Evolutionary conservation across 169 alveolate genomes (phyloP).

Genomic region (Plasmodium gallinaceum): DNA sequence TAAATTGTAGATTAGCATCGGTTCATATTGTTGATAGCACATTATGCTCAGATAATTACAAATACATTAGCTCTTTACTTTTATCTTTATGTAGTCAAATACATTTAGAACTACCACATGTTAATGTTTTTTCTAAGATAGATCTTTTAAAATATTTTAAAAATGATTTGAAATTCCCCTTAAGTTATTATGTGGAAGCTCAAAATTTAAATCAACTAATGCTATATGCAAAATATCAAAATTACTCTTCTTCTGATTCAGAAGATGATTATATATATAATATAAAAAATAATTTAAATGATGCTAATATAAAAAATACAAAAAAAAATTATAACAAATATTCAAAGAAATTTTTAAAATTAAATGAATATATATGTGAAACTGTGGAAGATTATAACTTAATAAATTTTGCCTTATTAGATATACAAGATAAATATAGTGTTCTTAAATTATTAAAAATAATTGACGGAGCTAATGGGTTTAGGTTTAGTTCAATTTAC

Average conservation of each 20-base stretch:
- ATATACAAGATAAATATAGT: constrained; percentile 87
- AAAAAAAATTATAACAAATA: constrained; percentile 50
- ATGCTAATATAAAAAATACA: constrained; percentile 42
- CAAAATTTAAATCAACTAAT: constrained; percentile 65
- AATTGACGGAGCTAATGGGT: constrained; percentile 91
- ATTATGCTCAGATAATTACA: constrained; percentile 91
- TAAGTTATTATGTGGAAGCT: constrained; percentile 69
- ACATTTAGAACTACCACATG: constrained; percentile 95
- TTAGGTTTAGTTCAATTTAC: constrained; percentile 75
- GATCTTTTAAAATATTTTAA: constrained; percentile 87
- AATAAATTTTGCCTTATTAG: constrained; percentile 88
- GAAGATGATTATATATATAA: not conserved
- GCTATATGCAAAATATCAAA: constrained; percentile 51
- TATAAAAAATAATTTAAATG: not conserved
- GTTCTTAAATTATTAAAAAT: constrained; percentile 83
- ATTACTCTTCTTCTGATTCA: constrained; percentile 43
- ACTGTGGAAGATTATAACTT: constrained; percentile 82
- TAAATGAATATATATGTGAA: constrained; percentile 82
- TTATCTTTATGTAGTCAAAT: constrained; percentile 95
- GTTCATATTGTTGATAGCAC: constrained; percentile 93
- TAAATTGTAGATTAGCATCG: constrained; percentile 82
- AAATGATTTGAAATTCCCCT: constrained; percentile 81
- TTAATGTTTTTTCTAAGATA: constrained; percentile 93
- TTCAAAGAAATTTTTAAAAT: constrained; percentile 80
- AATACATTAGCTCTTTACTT: constrained; percentile 93